These are phyloP conservation scores for Pseudevernia furfuracea DNA, from an alignment of 495 filamentous ascomycete species.

Conservation along the genomic window DNA sequence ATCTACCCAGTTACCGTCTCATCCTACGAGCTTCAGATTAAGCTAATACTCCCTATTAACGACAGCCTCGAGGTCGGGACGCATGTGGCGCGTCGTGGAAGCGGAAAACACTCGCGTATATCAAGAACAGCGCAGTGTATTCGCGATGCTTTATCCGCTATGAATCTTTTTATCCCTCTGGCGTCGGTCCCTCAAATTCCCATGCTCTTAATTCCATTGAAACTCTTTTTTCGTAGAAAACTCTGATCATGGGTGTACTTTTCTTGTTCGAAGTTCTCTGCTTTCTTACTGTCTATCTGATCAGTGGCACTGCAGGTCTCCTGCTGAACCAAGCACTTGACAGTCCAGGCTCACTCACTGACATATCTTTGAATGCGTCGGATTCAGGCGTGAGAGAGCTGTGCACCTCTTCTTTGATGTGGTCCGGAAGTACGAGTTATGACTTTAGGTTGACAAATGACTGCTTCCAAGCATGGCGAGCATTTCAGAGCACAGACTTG, in stretches of 20 bases:
- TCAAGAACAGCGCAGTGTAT: background rate
- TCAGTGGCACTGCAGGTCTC: background rate
- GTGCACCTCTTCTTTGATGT: slow-evolving; percentile 4
- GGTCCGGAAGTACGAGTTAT: background rate
- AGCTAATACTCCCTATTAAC: no score
- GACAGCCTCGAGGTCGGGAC: background rate
- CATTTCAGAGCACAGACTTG: background rate
- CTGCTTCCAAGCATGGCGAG: background rate
- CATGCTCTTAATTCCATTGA: background rate
- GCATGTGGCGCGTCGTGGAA: background rate
- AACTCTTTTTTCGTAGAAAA: background rate
- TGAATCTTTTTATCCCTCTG: background rate
- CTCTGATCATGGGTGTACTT: background rate
- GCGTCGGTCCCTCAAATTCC: background rate
- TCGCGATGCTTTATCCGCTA: background rate
- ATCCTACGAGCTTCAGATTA: background rate
- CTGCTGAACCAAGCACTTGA: background rate
- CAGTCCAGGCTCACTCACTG: background rate
- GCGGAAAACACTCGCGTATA: background rate
- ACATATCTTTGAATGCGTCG: background rate
- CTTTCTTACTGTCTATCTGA: background rate
- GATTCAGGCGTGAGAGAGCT: background rate
- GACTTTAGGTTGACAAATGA: background rate
- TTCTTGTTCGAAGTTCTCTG: no score
- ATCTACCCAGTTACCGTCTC: background rate